phyloP scores from a whole-genome alignment of 352 stramenopile species.

The Globisporangium recalcitrans region DNA sequence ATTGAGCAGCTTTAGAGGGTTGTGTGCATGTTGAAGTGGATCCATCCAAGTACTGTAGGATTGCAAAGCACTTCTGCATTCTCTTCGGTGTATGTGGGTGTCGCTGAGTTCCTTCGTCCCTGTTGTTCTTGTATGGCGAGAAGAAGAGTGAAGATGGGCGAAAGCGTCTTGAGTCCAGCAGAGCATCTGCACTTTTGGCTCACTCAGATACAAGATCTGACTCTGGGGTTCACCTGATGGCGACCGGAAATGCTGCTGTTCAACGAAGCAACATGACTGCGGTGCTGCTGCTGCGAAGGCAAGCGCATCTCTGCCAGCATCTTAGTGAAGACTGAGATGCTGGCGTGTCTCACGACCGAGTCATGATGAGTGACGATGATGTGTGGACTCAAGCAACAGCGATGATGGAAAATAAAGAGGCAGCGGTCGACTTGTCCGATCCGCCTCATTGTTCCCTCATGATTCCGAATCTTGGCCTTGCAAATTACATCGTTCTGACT shows the following conservation, averaged over 20 bases:
- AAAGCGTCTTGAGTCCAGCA: neutral
- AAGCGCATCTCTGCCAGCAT: neutral
- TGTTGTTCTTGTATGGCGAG: neutral
- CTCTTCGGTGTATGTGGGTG: neutral
- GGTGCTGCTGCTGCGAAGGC: neutral
- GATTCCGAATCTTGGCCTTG: neutral
- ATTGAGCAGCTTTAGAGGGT: neutral
- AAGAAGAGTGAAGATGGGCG: neutral
- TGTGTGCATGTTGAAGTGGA: conserved; percentile 4
- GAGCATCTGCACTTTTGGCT: conserved; percentile 1
- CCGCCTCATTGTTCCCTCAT: no score
- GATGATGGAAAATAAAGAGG: neutral
- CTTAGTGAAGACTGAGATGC: no score
- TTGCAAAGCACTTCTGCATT: conserved; percentile 3
- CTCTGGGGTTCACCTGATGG: neutral
- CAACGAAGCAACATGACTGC: neutral
- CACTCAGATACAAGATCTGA: neutral
- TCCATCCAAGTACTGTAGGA: neutral
- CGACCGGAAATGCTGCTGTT: no score
- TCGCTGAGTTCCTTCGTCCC: neutral
- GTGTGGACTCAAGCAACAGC: neutral
- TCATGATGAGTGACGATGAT: no score
- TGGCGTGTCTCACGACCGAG: neutral
- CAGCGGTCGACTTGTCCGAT: neutral
- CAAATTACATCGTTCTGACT: neutral